phyloP scores from a whole-genome alignment of 768 basidiomycete genomes.

The Phanerochaete carnosa region DNA sequence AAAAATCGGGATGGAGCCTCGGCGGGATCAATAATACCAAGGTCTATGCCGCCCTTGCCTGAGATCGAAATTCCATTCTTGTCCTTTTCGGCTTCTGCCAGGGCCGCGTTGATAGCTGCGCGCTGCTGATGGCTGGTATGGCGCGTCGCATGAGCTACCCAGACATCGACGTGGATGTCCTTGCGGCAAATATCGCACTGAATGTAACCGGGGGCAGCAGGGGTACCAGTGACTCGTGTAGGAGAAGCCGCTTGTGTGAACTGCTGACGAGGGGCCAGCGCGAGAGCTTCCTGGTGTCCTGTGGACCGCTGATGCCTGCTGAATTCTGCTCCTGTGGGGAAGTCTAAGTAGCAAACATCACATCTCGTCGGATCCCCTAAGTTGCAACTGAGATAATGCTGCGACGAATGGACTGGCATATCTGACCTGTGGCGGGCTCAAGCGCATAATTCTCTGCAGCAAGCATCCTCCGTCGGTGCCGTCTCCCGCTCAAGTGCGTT shows the following conservation, averaged over 20 bases:
- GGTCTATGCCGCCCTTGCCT: slow-evolving; percentile 18
- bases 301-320: not conserved
- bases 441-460: not conserved
- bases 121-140: slow-evolving; percentile 8
- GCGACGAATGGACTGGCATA: not conserved
- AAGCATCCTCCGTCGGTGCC: too few relatives aligned
- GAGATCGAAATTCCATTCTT: slow-evolving; percentile 15
- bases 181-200: slow-evolving; percentile 11
- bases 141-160: slow-evolving; percentile 11
- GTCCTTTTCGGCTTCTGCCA: slow-evolving; percentile 15
- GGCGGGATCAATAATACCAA: slow-evolving; percentile 18
- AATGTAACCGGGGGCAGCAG: slow-evolving; percentile 9
- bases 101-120: not conserved
- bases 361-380: not conserved
- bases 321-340: slow-evolving; percentile 1
- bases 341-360: slow-evolving; percentile 5
- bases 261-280: not conserved
- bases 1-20: slow-evolving; percentile 10
- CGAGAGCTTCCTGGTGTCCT: not conserved
- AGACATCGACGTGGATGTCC: slow-evolving; percentile 6
- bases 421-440: not conserved
- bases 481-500: too few relatives aligned
- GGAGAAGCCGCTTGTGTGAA: not conserved
- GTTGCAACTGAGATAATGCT: not conserved
- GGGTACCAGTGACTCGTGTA: not conserved